Conservation (phyloP, 2,329 filamentous ascomycete genomes). For the Chalaropsis ovoidea region DNA sequence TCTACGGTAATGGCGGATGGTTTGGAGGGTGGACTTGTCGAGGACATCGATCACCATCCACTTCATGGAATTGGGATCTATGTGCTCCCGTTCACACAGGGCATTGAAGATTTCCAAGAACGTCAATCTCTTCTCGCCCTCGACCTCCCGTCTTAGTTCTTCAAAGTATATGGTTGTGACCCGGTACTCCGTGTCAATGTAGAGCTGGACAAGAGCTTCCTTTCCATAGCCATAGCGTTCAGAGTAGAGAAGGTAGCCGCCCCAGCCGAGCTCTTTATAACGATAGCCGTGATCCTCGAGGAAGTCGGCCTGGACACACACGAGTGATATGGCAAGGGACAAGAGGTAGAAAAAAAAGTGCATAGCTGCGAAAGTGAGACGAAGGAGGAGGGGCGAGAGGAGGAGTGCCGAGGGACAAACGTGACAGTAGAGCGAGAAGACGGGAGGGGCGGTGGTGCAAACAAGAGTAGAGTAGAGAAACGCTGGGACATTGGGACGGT, state of each 20-base stretch:
- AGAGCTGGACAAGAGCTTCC: not conserved
- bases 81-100: not conserved
- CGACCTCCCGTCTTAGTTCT: too few species aligned
- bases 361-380: too few species aligned
- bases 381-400: too few species aligned
- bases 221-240: not conserved
- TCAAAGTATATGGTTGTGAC: not conserved
- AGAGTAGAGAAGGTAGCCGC: not conserved
- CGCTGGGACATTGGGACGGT: too few species aligned
- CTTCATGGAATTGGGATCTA: not conserved
- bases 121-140: not conserved
- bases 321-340: too few species aligned
- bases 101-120: not conserved
- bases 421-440: too few species aligned
- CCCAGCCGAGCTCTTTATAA: not conserved
- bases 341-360: too few species aligned
- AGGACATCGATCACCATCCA: not conserved
- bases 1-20: not conserved
- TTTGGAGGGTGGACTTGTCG: not conserved
- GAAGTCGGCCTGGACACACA: not conserved
- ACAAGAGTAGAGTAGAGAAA: too few species aligned
- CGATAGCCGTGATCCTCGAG: not conserved
- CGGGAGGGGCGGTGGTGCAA: too few species aligned
- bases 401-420: too few species aligned
- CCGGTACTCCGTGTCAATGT: not conserved